These are phyloP conservation scores for Clarireedia hainanense DNA, from an alignment of 2,329 filamentous ascomycete species.

Conservation along the genomic window DNA sequence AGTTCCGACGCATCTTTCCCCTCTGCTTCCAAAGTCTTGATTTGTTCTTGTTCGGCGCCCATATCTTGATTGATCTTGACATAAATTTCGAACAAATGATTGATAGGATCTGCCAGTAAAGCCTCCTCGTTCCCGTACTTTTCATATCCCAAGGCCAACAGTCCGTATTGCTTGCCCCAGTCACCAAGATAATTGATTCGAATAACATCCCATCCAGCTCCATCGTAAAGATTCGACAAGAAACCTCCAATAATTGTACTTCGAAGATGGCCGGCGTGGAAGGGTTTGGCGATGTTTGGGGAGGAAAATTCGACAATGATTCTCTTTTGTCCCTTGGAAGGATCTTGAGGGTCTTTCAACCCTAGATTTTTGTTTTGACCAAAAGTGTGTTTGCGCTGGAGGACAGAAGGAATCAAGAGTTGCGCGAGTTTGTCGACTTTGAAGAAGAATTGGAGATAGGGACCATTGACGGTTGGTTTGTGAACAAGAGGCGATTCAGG, in stretches of 20 bases:
- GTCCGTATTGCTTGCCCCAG: slow-evolving; percentile 66
- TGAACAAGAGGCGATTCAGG: slow-evolving; percentile 64
- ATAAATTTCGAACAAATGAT: slow-evolving; percentile 76
- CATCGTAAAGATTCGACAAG: slow-evolving; percentile 60
- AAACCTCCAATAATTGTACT: slow-evolving; percentile 73
- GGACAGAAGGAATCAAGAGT: slow-evolving; percentile 62
- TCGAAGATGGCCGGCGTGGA: slow-evolving; percentile 66
- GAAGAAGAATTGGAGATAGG: slow-evolving; percentile 75
- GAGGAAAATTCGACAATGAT: slow-evolving; percentile 76
- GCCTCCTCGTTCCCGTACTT: slow-evolving; percentile 68
- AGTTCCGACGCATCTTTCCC: slow-evolving; percentile 38
- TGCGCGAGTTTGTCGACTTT: slow-evolving; percentile 58
- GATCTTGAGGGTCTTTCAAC: slow-evolving; percentile 52
- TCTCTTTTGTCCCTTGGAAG: slow-evolving; percentile 38
- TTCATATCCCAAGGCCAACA: slow-evolving; percentile 67
- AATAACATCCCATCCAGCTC: slow-evolving; percentile 61
- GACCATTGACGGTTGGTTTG: slow-evolving; percentile 57
- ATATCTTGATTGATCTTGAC: slow-evolving; percentile 63
- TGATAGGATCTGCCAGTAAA: slow-evolving; percentile 65
- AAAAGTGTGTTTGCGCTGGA: slow-evolving; percentile 51
- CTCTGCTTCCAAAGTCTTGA: slow-evolving; percentile 38
- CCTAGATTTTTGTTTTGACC: slow-evolving; percentile 57
- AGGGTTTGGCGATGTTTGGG: slow-evolving; percentile 80
- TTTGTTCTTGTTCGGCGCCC: slow-evolving; percentile 55
- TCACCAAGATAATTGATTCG: slow-evolving; percentile 72